These are phyloP conservation scores for Fusarium papillatum DNA, from an alignment of 2,329 filamentous ascomycete genomes.

Conservation along the genomic window DNA sequence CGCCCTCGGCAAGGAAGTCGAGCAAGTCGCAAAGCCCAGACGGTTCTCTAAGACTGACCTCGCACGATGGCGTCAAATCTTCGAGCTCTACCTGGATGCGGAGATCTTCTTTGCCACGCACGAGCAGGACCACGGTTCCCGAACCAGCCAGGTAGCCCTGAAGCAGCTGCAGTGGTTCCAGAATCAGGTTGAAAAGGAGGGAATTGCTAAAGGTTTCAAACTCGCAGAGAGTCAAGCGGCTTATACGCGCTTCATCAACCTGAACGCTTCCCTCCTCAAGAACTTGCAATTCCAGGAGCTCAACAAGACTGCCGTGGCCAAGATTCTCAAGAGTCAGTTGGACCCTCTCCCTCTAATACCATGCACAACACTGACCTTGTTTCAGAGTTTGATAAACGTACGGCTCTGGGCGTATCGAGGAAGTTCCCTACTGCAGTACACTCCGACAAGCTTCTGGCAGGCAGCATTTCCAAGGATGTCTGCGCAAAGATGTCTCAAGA, in stretches of 20 bases:
- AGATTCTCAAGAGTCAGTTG: conserved; percentile 85
- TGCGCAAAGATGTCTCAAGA: conserved; percentile 81
- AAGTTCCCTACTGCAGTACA: conserved; percentile 72
- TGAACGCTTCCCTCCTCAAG: conserved; percentile 84
- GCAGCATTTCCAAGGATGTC: conserved; percentile 80
- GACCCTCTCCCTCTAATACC: not conserved
- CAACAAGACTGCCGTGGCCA: conserved; percentile 81
- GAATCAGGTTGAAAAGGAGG: conserved; percentile 71
- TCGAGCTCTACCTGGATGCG: conserved; percentile 84
- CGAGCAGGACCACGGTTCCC: conserved; percentile 77
- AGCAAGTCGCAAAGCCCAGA: conserved; percentile 74
- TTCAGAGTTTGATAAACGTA: conserved; percentile 90
- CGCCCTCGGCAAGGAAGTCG: conserved; percentile 74
- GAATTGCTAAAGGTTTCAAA: conserved; percentile 73
- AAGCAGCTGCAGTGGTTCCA: conserved; percentile 81
- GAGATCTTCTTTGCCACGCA: conserved; percentile 86
- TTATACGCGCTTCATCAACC: conserved; percentile 76
- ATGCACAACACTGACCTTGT: conserved; percentile 17
- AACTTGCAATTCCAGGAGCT: conserved; percentile 88
- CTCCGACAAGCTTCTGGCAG: conserved; percentile 72
- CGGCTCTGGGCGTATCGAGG: conserved; percentile 77
- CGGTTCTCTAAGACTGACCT: conserved; percentile 76
- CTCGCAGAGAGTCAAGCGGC: conserved; percentile 74
- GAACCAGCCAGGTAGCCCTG: conserved; percentile 75
- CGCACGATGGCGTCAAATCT: conserved; percentile 83